These are phyloP conservation scores for Fragilariopsis cylindrus DNA, from an alignment of 108 stramenopile genomes.

Conservation along the genomic window DNA sequence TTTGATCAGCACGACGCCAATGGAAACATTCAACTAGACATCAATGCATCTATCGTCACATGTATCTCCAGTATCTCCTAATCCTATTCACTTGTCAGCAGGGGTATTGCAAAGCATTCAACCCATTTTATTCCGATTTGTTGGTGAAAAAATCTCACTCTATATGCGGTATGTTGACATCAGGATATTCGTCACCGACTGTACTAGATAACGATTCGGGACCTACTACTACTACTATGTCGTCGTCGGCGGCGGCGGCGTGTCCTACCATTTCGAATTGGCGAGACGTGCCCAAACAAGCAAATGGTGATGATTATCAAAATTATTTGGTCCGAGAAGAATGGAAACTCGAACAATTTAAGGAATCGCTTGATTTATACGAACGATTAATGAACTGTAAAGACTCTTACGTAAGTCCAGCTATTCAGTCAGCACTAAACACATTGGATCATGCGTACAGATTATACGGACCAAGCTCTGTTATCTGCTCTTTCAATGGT, in stretches of 20 bases:
- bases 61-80: neutral
- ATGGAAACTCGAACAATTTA: constrained; percentile 69
- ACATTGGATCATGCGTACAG: constrained; percentile 77
- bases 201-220: neutral
- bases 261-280: constrained; percentile 25
- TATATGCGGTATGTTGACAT: too few species aligned
- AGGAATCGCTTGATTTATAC: constrained; percentile 61
- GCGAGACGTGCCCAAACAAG: constrained; percentile 28
- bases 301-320: constrained; percentile 20
- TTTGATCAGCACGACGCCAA: too few species aligned
- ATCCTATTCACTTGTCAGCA: neutral
- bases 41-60: too few species aligned
- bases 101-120: neutral
- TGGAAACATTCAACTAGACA: too few species aligned
- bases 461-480: constrained; percentile 73
- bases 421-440: constrained; percentile 62
- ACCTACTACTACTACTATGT: neutral
- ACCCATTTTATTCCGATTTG: neutral
- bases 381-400: constrained; percentile 53
- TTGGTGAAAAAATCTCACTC: neutral
- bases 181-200: too few species aligned
- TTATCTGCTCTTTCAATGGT: constrained; percentile 95
- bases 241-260: neutral
- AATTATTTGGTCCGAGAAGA: constrained; percentile 26
- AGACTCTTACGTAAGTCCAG: constrained; percentile 57